A percentile compares a stretch with the other conserved stretches of the same genome.
phyloP scores from a whole-genome alignment of 2,329 filamentous ascomycete genomes.

The Amylocarpus encephaloides region DNA sequence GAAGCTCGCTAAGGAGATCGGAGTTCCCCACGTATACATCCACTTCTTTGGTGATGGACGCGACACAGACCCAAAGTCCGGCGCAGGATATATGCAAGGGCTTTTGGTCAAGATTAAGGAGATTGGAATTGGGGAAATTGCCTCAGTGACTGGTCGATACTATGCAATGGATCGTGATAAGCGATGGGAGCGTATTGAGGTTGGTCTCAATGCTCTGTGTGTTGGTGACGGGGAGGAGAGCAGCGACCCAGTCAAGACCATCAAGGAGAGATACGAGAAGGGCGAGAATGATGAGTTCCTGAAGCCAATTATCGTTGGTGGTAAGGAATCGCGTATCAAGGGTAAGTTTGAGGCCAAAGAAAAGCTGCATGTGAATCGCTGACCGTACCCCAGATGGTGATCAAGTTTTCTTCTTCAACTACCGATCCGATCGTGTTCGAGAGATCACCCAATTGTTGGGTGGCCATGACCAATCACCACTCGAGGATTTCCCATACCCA shows the following conservation, averaged over 20 bases:
- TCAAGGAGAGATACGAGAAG: slow-evolving; percentile 82
- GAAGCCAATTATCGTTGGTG: slow-evolving; percentile 92
- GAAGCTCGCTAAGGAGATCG: slow-evolving; percentile 80
- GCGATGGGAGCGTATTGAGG: slow-evolving; percentile 92
- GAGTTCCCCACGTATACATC: slow-evolving; percentile 87
- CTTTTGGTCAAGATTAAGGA: slow-evolving; percentile 76
- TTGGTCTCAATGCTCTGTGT: slow-evolving; percentile 78
- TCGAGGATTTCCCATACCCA: slow-evolving; percentile 88
- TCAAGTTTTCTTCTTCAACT: slow-evolving; percentile 99
- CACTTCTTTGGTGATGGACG: slow-evolving; percentile 99
- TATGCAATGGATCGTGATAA: slow-evolving; percentile 99
- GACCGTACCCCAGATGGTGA: slow-evolving; percentile 60
- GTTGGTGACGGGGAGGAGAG: slow-evolving; percentile 81
- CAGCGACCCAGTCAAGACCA: slow-evolving; percentile 75
- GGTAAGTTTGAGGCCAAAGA: slow-evolving; percentile 43
- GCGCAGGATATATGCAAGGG: slow-evolving; percentile 79
- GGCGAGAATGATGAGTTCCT: slow-evolving; percentile 95
- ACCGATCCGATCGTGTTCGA: slow-evolving; percentile 93
- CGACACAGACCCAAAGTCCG: slow-evolving; percentile 96
- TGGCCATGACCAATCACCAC: slow-evolving; percentile 83
- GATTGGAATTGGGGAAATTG: slow-evolving; percentile 78
- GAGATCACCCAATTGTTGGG: slow-evolving; percentile 94
- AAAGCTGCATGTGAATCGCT: slow-evolving; percentile 4
- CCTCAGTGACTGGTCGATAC: slow-evolving; percentile 91
- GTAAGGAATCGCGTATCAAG: slow-evolving; percentile 78